Conservation (phyloP, 495 filamentous ascomycete species). For the Podospora pseudocomata region DNA sequence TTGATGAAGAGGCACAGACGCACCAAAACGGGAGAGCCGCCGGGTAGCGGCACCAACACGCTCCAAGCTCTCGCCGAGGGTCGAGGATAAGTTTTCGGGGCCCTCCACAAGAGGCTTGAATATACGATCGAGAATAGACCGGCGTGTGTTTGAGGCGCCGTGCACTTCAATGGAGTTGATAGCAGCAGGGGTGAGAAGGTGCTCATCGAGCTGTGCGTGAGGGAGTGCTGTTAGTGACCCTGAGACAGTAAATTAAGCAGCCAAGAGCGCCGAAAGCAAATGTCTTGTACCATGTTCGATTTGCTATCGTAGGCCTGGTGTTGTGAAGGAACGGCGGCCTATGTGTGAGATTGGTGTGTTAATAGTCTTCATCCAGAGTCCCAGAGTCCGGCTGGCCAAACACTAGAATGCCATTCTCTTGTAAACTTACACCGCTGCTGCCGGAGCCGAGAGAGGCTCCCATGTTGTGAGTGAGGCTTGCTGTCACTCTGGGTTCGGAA, state of each 20-base stretch:
- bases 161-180: slow-evolving; percentile 80
- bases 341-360: background rate
- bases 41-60: slow-evolving; percentile 63
- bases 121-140: slow-evolving; percentile 71
- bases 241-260: background rate
- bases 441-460: slow-evolving; percentile 9
- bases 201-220: slow-evolving; percentile 58
- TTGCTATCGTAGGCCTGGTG: slow-evolving; percentile 1
- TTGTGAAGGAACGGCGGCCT: background rate
- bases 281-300: slow-evolving; percentile 13
- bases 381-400: too few relatives aligned
- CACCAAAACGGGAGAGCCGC: slow-evolving; percentile 80
- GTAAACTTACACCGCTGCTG: slow-evolving; percentile 22
- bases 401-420: too few relatives aligned
- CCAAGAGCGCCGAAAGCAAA: background rate
- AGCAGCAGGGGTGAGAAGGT: slow-evolving; percentile 66
- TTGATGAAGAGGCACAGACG: slow-evolving; percentile 14
- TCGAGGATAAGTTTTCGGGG: slow-evolving; percentile 63
- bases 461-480: slow-evolving; percentile 42
- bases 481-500: background rate
- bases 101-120: slow-evolving; percentile 72
- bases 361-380: background rate
- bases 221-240: slow-evolving; percentile 6
- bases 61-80: slow-evolving; percentile 69
- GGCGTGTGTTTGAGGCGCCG: slow-evolving; percentile 71